Conservation (phyloP, 2,329 filamentous ascomycete genomes). For the Alternaria viburni region DNA sequence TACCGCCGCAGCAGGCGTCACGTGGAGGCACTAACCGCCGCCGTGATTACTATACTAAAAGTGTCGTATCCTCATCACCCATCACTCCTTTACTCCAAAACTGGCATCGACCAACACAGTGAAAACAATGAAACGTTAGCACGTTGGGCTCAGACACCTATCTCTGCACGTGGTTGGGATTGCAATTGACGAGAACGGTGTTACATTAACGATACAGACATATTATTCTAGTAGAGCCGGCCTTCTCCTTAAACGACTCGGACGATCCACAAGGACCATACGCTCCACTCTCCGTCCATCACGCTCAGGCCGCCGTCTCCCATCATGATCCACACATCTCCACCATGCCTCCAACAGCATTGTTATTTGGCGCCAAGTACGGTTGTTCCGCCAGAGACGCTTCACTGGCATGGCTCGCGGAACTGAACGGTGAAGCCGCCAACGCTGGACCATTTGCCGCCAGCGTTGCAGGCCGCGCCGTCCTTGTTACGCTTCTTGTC, state of each 20-base stretch:
- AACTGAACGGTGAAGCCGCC: not conserved
- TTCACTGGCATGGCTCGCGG: not conserved
- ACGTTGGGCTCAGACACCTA: not conserved
- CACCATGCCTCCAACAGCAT: not conserved
- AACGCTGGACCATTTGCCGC: not conserved
- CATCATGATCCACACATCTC: not conserved
- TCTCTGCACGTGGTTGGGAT: not conserved
- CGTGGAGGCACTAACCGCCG: not conserved
- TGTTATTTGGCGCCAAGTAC: not conserved
- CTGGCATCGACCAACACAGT: not conserved
- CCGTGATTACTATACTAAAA: not conserved
- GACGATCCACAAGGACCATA: not conserved
- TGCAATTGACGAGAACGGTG: not conserved
- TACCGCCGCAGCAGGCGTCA: not conserved
- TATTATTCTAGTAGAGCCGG: not conserved
- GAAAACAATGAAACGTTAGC: not conserved
- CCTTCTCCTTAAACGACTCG: not conserved
- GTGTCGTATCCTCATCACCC: not conserved
- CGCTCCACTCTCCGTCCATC: not conserved
- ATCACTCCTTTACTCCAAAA: not conserved
- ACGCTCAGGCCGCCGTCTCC: not conserved
- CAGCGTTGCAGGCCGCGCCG: not conserved
- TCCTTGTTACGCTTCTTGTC: not conserved
- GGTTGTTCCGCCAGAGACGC: not conserved
- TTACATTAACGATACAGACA: not conserved